Evolutionary conservation across 495 filamentous ascomycete genomes (phyloP), one percentile per base, ranked within the genome.

Genomic region (Durotheca rogersii): DNA sequence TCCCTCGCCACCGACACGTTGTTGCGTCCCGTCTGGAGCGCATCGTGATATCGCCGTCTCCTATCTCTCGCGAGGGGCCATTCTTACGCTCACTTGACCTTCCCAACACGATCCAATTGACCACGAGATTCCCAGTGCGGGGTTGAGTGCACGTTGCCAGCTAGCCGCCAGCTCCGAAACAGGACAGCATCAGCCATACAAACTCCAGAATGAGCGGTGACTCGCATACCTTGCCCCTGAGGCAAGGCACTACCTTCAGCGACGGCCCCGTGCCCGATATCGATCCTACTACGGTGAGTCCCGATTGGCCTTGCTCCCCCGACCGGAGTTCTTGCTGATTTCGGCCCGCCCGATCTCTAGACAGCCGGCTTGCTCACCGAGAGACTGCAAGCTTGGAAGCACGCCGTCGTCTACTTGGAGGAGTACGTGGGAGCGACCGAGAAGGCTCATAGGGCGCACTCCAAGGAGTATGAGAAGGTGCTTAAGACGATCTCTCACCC

Each of bases 381-480:
- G 70, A 83, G 93, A 45, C 77, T 97, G 44, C 83, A 83, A 54
- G 94, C 94, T 25, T 98, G 89, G 87, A 98, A 96, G 64, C 94
- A 98, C 66, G 88, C 89, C 52, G 87, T 89, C 43, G 87, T 73
- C 42, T 91, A 96, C 65, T 71, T 98, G 19, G 90, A 96, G 68
- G 87, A 91, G 40, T 98, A 96, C 65, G 79, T 98, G 52, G 67
- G 72, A 30, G 81, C 84, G 7, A 88, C 86, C 16, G 89, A 95
- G 65, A 96, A 90, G 74, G 72, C 88, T 30, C 81, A 95, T 55
- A 88, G 83, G 67, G 78, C 80, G 10, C 83, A 95, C 52, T 83
- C 88, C 20, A 97, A 96, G 75, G 93, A 97, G 65, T 93, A 95
- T 60, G 90, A 96, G 77, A 92, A 86, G 70, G 83, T 95, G 18